Evolutionary conservation across 2,329 filamentous ascomycete genomes (phyloP).

Genomic region (Pestalotiopsis sp.): DNA sequence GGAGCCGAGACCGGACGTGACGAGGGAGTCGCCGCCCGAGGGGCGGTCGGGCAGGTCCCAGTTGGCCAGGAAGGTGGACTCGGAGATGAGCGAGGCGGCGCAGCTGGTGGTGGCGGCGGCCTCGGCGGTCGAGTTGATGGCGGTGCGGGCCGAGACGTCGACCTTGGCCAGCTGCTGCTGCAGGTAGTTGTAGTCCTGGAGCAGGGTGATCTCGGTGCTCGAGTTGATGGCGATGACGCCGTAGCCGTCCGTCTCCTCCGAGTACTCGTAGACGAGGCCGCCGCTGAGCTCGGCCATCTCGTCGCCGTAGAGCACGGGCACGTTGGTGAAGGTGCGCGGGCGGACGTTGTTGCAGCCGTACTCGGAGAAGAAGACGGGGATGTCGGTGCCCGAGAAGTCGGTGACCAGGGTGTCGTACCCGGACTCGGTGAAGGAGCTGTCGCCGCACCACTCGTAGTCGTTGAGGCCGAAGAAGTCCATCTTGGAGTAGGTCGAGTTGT

Average conservation of each 20-base stretch:
- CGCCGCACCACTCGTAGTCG: slow-evolving; percentile 70
- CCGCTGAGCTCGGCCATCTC: slow-evolving; percentile 64
- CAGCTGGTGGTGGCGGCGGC: slow-evolving; percentile 60
- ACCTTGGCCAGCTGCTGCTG: slow-evolving; percentile 10
- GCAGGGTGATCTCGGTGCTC: slow-evolving; percentile 42
- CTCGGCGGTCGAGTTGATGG: slow-evolving; percentile 63
- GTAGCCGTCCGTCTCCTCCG: slow-evolving; percentile 66
- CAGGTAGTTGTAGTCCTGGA: slow-evolving; percentile 12
- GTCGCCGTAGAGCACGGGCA: slow-evolving; percentile 68
- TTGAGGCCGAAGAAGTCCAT: slow-evolving; percentile 69
- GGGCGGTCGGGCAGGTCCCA: slow-evolving; percentile 70
- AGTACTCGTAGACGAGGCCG: slow-evolving; percentile 78
- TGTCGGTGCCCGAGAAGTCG: slow-evolving; percentile 64
- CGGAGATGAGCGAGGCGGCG: slow-evolving; percentile 63
- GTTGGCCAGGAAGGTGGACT: slow-evolving; percentile 68
- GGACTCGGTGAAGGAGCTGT: slow-evolving; percentile 62
- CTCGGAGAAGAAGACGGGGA: slow-evolving; percentile 80
- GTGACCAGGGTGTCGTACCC: slow-evolving; percentile 63
- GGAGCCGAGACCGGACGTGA: slow-evolving; percentile 68
- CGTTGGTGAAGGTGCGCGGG: slow-evolving; percentile 74
- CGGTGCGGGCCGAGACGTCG: slow-evolving; percentile 55
- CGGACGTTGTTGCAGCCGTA: slow-evolving; percentile 71
- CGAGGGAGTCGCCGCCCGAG: slow-evolving; percentile 65
- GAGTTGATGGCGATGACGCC: slow-evolving; percentile 63
- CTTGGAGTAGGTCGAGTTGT: slow-evolving; percentile 65